Conservation (phyloP, 495 filamentous ascomycete genomes). For the Neurospora sp. region DNA sequence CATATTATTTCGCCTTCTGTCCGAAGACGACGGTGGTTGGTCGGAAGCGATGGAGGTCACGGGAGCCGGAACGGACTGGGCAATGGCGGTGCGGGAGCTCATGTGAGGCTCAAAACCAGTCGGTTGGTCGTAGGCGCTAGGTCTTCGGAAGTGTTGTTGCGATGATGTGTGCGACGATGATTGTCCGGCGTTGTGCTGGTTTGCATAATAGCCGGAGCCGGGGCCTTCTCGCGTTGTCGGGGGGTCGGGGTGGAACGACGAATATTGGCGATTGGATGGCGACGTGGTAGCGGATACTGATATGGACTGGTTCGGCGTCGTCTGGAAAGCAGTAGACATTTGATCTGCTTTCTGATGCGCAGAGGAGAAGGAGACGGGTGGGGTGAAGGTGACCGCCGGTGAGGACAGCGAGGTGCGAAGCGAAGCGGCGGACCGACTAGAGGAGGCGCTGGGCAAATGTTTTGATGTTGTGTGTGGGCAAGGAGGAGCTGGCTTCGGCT, state of each 20-base stretch:
- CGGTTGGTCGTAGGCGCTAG: conserved; percentile 41
- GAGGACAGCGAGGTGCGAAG: background rate
- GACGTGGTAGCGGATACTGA: conserved; percentile 36
- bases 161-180: conserved; percentile 30
- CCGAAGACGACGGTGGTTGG: conserved; percentile 29
- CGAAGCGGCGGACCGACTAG: background rate
- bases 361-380: conserved; percentile 2
- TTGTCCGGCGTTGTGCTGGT: conserved; percentile 22
- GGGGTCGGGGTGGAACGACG: conserved; percentile 30
- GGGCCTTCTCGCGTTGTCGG: conserved; percentile 28
- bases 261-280: conserved; percentile 35
- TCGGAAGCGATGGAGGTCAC: conserved; percentile 32
- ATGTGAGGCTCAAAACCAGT: conserved; percentile 35
- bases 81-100: conserved; percentile 35
- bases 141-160: conserved; percentile 38
- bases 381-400: background rate
- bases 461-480: conserved; percentile 2
- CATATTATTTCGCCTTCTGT: conserved; percentile 30
- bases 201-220: conserved; percentile 30
- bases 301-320: conserved; percentile 41
- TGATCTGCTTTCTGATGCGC: conserved; percentile 21
- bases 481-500: background rate
- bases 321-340: conserved; percentile 49
- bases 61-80: conserved; percentile 36
- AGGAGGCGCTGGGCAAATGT: conserved; percentile 4